Evolutionary conservation across 148 eudicot genomes (phyloP), one percentile per base, ranked within the genome.

Genomic region (Chenopodium berlandieri): DNA sequence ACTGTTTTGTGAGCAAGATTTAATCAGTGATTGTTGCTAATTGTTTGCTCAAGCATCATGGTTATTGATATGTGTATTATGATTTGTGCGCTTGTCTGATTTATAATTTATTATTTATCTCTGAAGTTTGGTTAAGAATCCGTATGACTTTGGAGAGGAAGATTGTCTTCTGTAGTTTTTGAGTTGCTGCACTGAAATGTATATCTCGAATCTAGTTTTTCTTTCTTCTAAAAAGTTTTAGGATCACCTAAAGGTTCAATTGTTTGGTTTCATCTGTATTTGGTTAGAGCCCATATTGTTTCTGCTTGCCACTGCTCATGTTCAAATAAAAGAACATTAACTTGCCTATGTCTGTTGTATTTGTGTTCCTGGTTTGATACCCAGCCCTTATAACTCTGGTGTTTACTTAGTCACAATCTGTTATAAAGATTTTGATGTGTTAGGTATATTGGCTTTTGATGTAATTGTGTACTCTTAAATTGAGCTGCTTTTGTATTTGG

Each of bases 401-500:
- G 30, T 54, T 69, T 12, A 58, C 76, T 37, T n/a, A 37, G 52
- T 12, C 31, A 32, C 48, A 50, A 56, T 58, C 17, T 79, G 9
- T 58, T 79, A 16, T 22, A 40, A 69, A 31, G 56, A 23, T 44
- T 44, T 62, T 67, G 30, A 1, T 37, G 32, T 37, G 44, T 75
- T 20, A 34, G 77, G 80, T 40, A 46, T 70, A 30, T 56, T 74
- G 25, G 62, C 72, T 58, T 79, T 46, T 25, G 63, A 37, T 75
- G 22, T 68, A 52, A 9, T 4, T 44, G 62, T 37, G 54, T 68
- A 40, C 22, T 60, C 66, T 30, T 75, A 50, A 4, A 72, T 34
- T 62, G 48, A 47, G 69, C 69, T 73, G 68, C 56, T 8, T 40
- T 58, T 9, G 68, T 75, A 65, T 46, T 60, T 71, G 71, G 40